Evolutionary conservation across 306 rosid species (phyloP).

Genomic region (Begonia peltatifolia): DNA sequence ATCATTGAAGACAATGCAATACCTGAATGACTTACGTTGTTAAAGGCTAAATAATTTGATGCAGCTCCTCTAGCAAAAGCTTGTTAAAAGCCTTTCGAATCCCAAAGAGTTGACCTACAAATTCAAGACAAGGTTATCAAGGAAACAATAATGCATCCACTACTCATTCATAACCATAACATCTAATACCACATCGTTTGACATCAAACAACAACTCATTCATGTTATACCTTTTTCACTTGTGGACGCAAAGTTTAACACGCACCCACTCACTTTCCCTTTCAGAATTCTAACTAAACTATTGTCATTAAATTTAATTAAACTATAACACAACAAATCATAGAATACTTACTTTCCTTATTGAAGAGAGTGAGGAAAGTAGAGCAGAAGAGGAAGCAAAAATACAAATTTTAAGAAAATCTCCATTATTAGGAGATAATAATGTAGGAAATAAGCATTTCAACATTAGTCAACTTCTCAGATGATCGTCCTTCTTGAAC

Average conservation of each 20-base stretch:
- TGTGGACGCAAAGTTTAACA: not conserved
- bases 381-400: not conserved
- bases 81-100: conserved; percentile 55
- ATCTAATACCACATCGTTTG: no score
- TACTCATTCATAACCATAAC: no score
- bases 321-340: no score
- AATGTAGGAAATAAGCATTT: conserved; percentile 29
- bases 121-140: conserved; percentile 8
- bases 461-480: conserved; percentile 29
- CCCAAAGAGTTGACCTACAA: conserved; percentile 57
- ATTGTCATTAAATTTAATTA: no score
- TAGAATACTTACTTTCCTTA: not conserved
- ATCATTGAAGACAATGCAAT: conserved; percentile 10
- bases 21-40: conserved; percentile 81
- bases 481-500: conserved; percentile 88
- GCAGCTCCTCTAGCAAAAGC: conserved; percentile 55
- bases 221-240: not conserved
- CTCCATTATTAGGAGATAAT: conserved; percentile 36
- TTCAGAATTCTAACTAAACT: no score
- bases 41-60: conserved; percentile 50
- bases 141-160: no score
- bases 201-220: not conserved
- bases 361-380: not conserved
- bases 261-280: no score
- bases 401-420: not conserved